These are phyloP conservation scores for Pythium sp. DNA, from an alignment of 352 stramenopile genomes.

Conservation along the genomic window DNA sequence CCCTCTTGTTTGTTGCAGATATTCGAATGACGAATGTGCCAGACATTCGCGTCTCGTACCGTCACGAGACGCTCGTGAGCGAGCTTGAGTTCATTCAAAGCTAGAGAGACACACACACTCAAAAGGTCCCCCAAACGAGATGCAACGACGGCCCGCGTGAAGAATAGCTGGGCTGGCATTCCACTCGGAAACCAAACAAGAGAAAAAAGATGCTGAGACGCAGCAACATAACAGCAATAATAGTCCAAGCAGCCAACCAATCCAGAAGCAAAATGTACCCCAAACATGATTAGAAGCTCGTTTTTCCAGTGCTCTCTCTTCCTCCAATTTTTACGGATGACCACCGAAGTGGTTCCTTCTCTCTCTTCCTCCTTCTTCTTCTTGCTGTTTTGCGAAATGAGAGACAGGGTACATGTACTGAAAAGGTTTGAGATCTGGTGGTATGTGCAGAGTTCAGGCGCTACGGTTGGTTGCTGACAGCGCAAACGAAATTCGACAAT, in stretches of 20 bases:
- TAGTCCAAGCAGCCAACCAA: background rate
- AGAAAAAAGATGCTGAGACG: background rate
- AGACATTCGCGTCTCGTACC: conserved; percentile 90
- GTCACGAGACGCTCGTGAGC: conserved; percentile 76
- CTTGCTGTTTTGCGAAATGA: no score
- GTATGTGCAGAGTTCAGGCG: background rate
- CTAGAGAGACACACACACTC: conserved; percentile 18
- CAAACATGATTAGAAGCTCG: background rate
- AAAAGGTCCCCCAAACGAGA: background rate
- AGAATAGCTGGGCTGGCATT: background rate
- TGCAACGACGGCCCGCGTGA: background rate
- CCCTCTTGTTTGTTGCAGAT: conserved; percentile 40
- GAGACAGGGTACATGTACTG: no score
- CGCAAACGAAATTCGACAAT: background rate
- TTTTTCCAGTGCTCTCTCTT: background rate
- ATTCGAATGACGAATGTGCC: conserved; percentile 95
- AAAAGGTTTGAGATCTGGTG: no score
- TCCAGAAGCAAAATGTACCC: background rate
- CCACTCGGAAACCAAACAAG: background rate
- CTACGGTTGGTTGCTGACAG: background rate
- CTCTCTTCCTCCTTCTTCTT: no score
- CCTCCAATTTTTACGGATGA: no score
- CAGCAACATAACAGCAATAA: background rate
- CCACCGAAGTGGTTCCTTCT: no score
- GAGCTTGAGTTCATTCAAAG: conserved; percentile 76